A percentile compares a stretch with the other conserved stretches of the same genome.
Conservation (phyloP, 306 rosid genomes). For the Trichosanthes cucumerina region DNA sequence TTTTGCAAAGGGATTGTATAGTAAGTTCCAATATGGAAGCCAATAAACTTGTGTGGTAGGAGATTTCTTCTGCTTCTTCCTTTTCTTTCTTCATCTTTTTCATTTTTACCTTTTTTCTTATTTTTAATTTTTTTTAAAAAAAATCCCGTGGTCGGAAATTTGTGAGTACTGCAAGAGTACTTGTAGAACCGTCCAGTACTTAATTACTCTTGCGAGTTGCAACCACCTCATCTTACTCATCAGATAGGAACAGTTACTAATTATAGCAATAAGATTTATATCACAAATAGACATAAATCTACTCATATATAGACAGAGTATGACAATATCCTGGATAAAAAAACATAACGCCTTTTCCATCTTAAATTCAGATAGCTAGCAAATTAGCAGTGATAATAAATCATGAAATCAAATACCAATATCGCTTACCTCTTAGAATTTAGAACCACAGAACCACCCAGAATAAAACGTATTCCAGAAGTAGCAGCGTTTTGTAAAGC, state of each 20-base stretch:
- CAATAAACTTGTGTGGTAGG: background rate
- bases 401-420: background rate
- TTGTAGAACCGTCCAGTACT: background rate
- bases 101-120: background rate
- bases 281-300: background rate
- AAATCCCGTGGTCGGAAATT: background rate
- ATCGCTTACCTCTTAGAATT: conserved; percentile 73
- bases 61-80: background rate
- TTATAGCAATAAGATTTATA: background rate
- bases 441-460: conserved; percentile 85
- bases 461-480: conserved; percentile 69
- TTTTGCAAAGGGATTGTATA: background rate
- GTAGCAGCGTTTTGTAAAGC: conserved; percentile 70
- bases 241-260: background rate
- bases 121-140: background rate
- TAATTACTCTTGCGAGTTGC: background rate
- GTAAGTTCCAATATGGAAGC: background rate
- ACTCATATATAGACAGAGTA: background rate
- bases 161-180: background rate
- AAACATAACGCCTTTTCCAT: background rate
- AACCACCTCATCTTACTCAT: background rate
- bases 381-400: background rate
- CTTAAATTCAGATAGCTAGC: background rate
- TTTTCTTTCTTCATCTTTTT: too few relatives aligned
- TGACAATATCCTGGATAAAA: background rate